Percentiles rank a stretch among this genome's conserved stretches.
Conservation (phyloP, 169 alveolate genomes). For the Eimeria acervulina region DNA sequence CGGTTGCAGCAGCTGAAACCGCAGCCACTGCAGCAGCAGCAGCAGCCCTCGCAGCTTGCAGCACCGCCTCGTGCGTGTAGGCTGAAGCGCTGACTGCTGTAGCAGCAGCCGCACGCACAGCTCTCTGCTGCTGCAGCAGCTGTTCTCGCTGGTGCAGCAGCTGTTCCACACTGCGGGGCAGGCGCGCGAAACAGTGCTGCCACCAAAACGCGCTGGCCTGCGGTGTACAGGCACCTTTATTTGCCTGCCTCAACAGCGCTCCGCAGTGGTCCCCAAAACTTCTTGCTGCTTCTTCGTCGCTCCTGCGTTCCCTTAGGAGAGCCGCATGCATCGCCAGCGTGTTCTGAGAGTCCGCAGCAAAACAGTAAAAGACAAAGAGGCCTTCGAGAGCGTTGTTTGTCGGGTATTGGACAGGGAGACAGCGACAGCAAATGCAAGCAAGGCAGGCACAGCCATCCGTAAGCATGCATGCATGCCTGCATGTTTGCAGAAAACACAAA, state of each 20-base stretch:
- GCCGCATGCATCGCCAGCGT: constrained; percentile 72
- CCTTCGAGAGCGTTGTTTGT: neutral
- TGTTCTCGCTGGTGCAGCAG: constrained; percentile 44
- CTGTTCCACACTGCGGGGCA: constrained; percentile 65
- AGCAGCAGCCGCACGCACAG: constrained; percentile 50
- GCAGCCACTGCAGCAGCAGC: constrained; percentile 39
- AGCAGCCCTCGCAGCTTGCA: constrained; percentile 61
- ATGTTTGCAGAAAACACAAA: neutral
- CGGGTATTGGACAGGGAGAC: neutral
- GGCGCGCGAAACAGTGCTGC: constrained; percentile 72
- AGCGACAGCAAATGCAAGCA: neutral
- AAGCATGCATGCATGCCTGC: neutral
- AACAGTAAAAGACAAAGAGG: neutral
- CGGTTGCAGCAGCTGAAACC: neutral
- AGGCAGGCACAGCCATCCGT: too few relatives aligned
- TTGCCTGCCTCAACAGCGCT: neutral
- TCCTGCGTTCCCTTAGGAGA: constrained; percentile 32
- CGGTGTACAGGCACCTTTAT: neutral
- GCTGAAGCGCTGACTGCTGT: constrained; percentile 13
- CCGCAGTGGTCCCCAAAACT: constrained; percentile 12
- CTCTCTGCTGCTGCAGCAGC: constrained; percentile 22
- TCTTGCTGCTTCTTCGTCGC: neutral
- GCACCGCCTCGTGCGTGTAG: constrained; percentile 21
- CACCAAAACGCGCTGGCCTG: constrained; percentile 41
- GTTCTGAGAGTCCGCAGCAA: neutral